Base-by-base conservation (phyloP, 805 yeast genomes). In the Wickerhamiella bombiphila region DNA sequence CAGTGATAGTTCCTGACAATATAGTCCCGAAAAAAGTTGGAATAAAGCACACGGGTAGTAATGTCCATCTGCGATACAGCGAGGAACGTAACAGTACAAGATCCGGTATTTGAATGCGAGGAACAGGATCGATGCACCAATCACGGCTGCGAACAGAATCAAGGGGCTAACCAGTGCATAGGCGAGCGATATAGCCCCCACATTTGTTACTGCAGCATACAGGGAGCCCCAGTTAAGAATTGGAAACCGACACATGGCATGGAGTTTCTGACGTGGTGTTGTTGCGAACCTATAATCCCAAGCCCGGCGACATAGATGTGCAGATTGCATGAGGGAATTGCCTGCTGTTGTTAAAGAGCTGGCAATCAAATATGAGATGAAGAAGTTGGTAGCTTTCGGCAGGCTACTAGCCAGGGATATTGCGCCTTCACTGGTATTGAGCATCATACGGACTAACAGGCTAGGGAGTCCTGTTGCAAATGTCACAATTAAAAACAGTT, bases 371-470 rank as follows among this genome's bases (percentile, higher is more conserved):
- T 77, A 82, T 3, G 86, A 79, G 54, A 76, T 76, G 59, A 85
- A 86, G 52, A 86, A 85, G 32, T 76, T 80, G 1, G 94, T 77
- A 18, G 93, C 80, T 51, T 79, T 80, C 0, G 95, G 94, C 25
- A 86, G 63, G 48, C 83, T 80, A 11, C 69, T 66, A 0, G 94
- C 94, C 18, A 83, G 62, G 0, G 81, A 71, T 0, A 75, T 71
- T 5, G 53, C 54, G 1, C 54, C 52, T 25, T 47, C 54, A 19
- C 50, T 48, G 1, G 54, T 47, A 28, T 50, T 48, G 9, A 44
- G 39, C 17, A 49, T 31, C 18, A 42, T 35, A 6, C 46, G 42
- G 17, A 44, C 34, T 13, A 49, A 8, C n/a, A 50, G 41, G 4
- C 42, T 40, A 1, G 94, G 94, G 3, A 80, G 56, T 20, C 94